Base-by-base conservation (phyloP, 2,329 filamentous ascomycete species). In the Chaetomium sp. region DNA sequence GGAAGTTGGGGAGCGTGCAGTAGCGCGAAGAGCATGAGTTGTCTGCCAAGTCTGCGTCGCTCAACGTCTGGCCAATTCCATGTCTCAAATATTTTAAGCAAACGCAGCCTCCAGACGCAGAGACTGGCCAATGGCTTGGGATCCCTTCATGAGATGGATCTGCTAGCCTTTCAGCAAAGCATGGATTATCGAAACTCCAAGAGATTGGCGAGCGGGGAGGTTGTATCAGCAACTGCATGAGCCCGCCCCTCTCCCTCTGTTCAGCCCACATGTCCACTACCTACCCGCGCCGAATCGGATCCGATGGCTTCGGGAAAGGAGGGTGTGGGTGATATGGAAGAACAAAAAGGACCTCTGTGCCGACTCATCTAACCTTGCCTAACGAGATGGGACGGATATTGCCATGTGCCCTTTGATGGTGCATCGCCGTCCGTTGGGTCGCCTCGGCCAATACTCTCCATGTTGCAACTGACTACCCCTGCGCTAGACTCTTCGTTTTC, bases 181-280 rank as follows among this genome's bases (percentile, higher is more conserved):
- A 31, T 50, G 50, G 27, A 19, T 57, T 10, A 9, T n/a, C 38
- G 19, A 29, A 23, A 53, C 29, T 7, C 47, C 49, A 33, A 53
- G 35, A 67, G 63, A 67, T 63, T 67, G 60, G 63, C 63, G 65
- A 67, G 63, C 23, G 45, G 53, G 45, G 57, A 56, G 33, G 62
- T 54, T 35, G 56, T 49, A 65, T 65, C 50, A 57, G 16, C 23
- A 35, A 29, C 49, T 54, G 62, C 57, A 60, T 51, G 33, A 57
- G 53, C 47, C 25, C 25, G 21, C 31, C 45, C 16, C 53, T 21
- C 21, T 23, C 50, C 8, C 31, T 25, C 25, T 27, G n/a, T 33
- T 16, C 19, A 42, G 13, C 38, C 7, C 45, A 47, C 45, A 23
- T 23, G n/a, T 5, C n/a, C n/a, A n/a, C n/a, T 35, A 13, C 9